These are phyloP conservation scores for Phaeosphaeria sp. DNA, from an alignment of 2,329 filamentous ascomycete species.

Conservation along the genomic window DNA sequence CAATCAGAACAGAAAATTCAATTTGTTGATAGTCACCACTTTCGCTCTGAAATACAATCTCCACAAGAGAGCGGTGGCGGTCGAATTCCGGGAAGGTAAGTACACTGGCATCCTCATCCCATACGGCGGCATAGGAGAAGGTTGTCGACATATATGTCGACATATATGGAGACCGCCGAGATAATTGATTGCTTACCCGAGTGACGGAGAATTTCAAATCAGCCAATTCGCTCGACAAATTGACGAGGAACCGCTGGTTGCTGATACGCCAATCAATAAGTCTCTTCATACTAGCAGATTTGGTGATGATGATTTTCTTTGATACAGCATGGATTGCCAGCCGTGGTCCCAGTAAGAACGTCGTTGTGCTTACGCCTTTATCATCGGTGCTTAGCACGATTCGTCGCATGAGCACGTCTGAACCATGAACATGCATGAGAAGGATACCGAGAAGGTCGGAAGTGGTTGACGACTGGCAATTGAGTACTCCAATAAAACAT, in stretches of 20 bases:
- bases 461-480: not conserved
- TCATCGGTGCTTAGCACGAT: not conserved
- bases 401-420: not conserved
- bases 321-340: not conserved
- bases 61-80: too few species aligned
- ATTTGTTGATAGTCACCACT: too few species aligned
- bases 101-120: too few species aligned
- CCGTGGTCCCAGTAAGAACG: not conserved
- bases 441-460: not conserved
- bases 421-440: not conserved
- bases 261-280: not conserved
- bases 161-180: too few species aligned
- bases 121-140: too few species aligned
- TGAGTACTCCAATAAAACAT: not conserved
- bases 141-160: too few species aligned
- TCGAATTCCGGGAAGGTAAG: too few species aligned
- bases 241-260: not conserved
- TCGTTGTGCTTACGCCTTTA: not conserved
- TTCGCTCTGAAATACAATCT: too few species aligned
- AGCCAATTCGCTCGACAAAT: too few species aligned
- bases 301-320: not conserved
- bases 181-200: too few species aligned
- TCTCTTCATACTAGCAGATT: not conserved
- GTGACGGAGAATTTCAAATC: too few species aligned
- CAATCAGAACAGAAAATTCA: too few species aligned